Base-by-base conservation (phyloP, 2,329 filamentous ascomycete species). In the Claviceps africana region DNA sequence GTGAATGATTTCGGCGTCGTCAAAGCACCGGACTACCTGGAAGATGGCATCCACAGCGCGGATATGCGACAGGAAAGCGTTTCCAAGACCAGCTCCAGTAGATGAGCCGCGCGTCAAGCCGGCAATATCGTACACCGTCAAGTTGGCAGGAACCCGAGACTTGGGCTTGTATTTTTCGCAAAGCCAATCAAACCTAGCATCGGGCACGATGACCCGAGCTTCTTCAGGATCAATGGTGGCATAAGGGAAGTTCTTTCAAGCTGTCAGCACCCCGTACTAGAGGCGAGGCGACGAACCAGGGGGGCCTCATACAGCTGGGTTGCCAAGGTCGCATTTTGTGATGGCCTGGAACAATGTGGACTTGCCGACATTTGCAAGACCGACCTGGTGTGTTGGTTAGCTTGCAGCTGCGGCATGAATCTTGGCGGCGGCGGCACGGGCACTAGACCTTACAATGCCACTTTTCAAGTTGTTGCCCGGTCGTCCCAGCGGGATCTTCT, bases 281-380 rank as follows among this genome's bases (percentile, higher is more conserved):
- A 61, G 62, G 56, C 58, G 58, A 61, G 62, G 56, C 58, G 57
- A 57, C 55, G 57, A 60, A 58, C 61, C 43, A 53, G 60, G 60
- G 48, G 60, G 61, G 62, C 59, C 62, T 78, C 82, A 71, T 78
- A 88, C 84, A 76, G 93, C 93, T 64, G 94, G 94, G 76, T 97
- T 98, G 74, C 94, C 93, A 65, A 98, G 84, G 59, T 83, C 82
- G 72, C 86, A 95, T 78, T 96, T 97, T 68, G 93, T 98, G 73
- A 98, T 96, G 67, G 93, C 89, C 78, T 98, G 94, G 82, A 98
- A 98, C 64, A 98, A 83, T 35, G 94, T 98, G 60, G 93, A 98
- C 77, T 98, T 98, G 72, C 93, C 93, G 63, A 98, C 94, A 72
- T 98, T 98, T 71, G 93, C 93, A 65, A 98, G 83, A 74, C 93